Conservation (phyloP, 108 stramenopile genomes). For the Cylindrotheca fusiformis region DNA sequence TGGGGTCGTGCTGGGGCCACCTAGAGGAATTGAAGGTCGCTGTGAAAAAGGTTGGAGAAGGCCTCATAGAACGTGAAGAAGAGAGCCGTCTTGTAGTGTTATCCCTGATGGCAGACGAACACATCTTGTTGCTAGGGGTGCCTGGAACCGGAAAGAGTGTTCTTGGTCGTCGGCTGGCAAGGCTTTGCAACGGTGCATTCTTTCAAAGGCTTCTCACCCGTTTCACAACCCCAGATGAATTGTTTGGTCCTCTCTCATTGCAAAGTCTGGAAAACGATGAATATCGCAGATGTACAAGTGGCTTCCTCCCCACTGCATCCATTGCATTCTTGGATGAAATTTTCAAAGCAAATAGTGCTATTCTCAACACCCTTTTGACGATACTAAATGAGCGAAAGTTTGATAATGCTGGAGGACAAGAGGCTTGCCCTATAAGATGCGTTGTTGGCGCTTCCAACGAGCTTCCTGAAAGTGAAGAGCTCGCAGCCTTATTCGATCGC, state of each 20-base stretch:
- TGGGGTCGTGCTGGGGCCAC: constrained; percentile 6
- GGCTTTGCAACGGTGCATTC: constrained; percentile 59
- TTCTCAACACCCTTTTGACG: constrained; percentile 74
- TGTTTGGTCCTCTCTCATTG: constrained; percentile 64
- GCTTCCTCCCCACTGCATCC: constrained; percentile 60
- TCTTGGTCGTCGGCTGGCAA: constrained; percentile 54
- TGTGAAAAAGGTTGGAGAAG: constrained; percentile 42
- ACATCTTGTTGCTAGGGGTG: constrained; percentile 56
- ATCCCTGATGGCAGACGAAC: constrained; percentile 61
- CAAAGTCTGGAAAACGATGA: constrained; percentile 67
- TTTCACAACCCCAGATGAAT: constrained; percentile 78
- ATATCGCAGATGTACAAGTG: constrained; percentile 60
- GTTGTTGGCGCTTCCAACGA: constrained; percentile 82
- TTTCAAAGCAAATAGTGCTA: constrained; percentile 78
- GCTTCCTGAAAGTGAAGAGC: constrained; percentile 69
- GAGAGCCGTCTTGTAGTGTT: constrained; percentile 66
- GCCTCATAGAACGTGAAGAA: constrained; percentile 64
- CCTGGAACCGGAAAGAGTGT: constrained; percentile 56
- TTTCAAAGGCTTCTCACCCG: constrained; percentile 72
- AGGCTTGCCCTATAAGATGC: constrained; percentile 61
- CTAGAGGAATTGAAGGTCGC: constrained; percentile 33
- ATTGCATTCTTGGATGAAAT: constrained; percentile 73
- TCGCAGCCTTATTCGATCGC: constrained; percentile 72
- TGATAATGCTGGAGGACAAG: constrained; percentile 59
- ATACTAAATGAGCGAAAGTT: constrained; percentile 78